These are phyloP conservation scores for Amylocarpus encephaloides DNA, from an alignment of 2,329 filamentous ascomycete genomes.

Conservation along the genomic window DNA sequence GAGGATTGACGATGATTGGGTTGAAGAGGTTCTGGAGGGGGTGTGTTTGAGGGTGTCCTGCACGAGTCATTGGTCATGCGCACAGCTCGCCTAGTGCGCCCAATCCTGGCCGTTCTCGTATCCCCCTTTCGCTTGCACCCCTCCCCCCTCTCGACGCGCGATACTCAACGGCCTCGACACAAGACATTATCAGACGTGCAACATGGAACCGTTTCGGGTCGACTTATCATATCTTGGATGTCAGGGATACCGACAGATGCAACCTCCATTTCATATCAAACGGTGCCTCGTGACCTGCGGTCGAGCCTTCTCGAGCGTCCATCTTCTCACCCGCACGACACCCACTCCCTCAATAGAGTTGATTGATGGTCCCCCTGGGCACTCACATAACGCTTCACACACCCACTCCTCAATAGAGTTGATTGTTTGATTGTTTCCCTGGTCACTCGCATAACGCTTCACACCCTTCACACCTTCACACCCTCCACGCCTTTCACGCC, in stretches of 20 bases:
- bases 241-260: no score
- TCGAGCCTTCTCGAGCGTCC: no score
- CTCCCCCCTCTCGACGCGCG: not conserved
- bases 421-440: not conserved
- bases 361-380: not conserved
- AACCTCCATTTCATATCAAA: no score
- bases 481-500: not conserved
- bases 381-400: not conserved
- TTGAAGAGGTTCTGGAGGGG: not conserved
- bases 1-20: slow-evolving; percentile 20
- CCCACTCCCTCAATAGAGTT: not conserved
- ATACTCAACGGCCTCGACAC: not conserved
- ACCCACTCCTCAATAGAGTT: not conserved
- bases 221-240: not conserved
- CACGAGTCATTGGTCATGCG: slow-evolving; percentile 27
- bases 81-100: slow-evolving; percentile 16
- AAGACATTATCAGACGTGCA: slow-evolving; percentile 4
- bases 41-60: slow-evolving; percentile 26
- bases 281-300: no score
- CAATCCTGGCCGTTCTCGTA: slow-evolving; percentile 16
- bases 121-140: slow-evolving; percentile 5
- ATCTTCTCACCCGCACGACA: no score
- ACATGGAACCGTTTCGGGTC: not conserved
- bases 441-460: not conserved
- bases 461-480: slow-evolving; percentile 6